phyloP scores from a whole-genome alignment of 371 early-diverging fungal genomes.

The Choanephora cucurbitarum region DNA sequence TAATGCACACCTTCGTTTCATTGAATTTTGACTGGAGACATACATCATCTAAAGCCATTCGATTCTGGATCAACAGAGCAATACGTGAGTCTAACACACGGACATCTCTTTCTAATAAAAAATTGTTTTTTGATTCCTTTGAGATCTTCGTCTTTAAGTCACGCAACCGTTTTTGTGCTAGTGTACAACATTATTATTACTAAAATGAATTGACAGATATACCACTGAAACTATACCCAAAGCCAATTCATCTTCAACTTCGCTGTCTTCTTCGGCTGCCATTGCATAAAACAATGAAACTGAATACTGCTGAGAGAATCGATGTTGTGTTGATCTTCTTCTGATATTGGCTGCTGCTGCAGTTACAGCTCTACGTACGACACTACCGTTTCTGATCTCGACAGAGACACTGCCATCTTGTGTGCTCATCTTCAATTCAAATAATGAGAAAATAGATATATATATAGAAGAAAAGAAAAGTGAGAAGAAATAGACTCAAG shows the following conservation, averaged over 20 bases:
- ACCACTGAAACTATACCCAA: conserved; percentile 31
- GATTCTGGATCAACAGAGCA: conserved; percentile 90
- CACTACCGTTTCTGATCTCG: background rate
- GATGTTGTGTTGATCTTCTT: conserved; percentile 27
- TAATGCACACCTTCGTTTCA: background rate
- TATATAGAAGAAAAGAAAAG: background rate
- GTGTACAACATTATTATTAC: background rate
- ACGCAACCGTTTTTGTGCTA: conserved; percentile 72
- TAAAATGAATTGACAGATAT: conserved; percentile 5
- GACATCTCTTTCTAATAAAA: conserved; percentile 92
- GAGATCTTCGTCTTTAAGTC: conserved; percentile 91
- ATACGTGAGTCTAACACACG: conserved; percentile 93
- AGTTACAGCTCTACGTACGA: conserved; percentile 50
- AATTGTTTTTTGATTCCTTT: conserved; percentile 93
- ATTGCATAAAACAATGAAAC: conserved; percentile 92
- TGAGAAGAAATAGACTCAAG: too few relatives aligned
- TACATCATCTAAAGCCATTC: conserved; percentile 89
- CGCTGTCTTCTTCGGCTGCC: conserved; percentile 94
- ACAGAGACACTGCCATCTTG: background rate
- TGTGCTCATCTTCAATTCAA: background rate
- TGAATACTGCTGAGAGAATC: conserved; percentile 63
- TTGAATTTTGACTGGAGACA: background rate
- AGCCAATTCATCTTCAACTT: conserved; percentile 94
- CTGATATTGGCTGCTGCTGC: conserved; percentile 50
- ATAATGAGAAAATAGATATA: background rate